Conservation (phyloP, 2,329 filamentous ascomycete genomes). For the Botrytis cinerea region DNA sequence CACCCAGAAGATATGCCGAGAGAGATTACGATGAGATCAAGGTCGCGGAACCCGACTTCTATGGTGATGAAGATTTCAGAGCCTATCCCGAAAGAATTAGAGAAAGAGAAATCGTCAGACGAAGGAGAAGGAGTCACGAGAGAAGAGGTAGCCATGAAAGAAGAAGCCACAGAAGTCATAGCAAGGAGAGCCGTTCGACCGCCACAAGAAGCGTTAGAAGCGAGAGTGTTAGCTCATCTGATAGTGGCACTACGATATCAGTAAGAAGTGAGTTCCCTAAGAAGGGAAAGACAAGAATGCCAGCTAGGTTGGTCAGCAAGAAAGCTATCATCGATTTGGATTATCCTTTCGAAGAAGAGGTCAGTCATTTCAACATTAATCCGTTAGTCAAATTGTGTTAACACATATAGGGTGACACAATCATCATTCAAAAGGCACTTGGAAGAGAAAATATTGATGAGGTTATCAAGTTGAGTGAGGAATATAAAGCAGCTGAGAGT, state of each 20-base stretch:
- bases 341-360: slow-evolving; percentile 86
- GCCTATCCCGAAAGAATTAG: slow-evolving; percentile 59
- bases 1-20: slow-evolving; percentile 59
- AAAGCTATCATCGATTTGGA: slow-evolving; percentile 79
- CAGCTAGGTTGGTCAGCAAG: slow-evolving; percentile 75
- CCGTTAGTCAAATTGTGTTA: slow-evolving; percentile 37
- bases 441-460: slow-evolving; percentile 91
- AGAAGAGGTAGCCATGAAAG: slow-evolving; percentile 39
- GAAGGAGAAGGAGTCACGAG: slow-evolving; percentile 43
- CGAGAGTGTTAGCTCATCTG: slow-evolving; percentile 49
- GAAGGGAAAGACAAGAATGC: slow-evolving; percentile 88
- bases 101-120: slow-evolving; percentile 62
- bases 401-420: slow-evolving; percentile 67
- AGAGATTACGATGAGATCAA: slow-evolving; percentile 66
- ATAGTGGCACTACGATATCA: slow-evolving; percentile 46
- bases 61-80: slow-evolving; percentile 72
- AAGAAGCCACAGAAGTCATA: slow-evolving; percentile 30
- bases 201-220: slow-evolving; percentile 40
- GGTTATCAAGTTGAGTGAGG: slow-evolving; percentile 78
- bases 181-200: slow-evolving; percentile 38
- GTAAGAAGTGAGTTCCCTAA: slow-evolving; percentile 68
- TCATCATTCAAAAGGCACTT: slow-evolving; percentile 80
- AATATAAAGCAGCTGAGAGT: slow-evolving; percentile 62
- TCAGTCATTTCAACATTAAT: slow-evolving; percentile 45
- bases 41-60: slow-evolving; percentile 66